Conservation (phyloP, 2,329 filamentous ascomycete genomes). For the Anthostomella pinea region DNA sequence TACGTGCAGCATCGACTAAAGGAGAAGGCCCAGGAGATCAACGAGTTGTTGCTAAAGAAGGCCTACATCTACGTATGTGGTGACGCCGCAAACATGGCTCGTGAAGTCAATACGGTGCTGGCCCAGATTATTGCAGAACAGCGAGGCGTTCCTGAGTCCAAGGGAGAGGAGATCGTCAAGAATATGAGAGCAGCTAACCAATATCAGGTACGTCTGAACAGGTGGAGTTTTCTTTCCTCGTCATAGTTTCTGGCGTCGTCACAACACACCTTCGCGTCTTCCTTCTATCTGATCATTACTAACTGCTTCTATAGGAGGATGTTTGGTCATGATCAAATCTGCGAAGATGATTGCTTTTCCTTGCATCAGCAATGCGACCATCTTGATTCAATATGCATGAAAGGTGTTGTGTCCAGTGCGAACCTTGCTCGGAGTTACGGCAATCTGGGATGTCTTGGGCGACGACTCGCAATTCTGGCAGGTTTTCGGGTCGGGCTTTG, state of each 20-base stretch:
- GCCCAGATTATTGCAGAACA: constrained; percentile 83
- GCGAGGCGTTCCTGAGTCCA: constrained; percentile 75
- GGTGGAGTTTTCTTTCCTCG: background rate
- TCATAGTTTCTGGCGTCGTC: background rate
- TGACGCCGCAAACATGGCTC: constrained; percentile 95
- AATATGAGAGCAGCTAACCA: constrained; percentile 91
- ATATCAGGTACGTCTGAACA: constrained; percentile 70
- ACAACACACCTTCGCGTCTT: background rate
- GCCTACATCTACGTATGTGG: constrained; percentile 98
- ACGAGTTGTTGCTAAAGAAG: constrained; percentile 79
- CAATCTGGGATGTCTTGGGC: constrained; percentile 13
- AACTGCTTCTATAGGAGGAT: constrained; percentile 55
- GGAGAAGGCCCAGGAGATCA: constrained; percentile 79
- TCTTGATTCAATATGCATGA: constrained; percentile 27
- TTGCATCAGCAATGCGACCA: constrained; percentile 20
- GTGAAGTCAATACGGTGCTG: constrained; percentile 86
- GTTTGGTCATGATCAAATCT: constrained; percentile 59
- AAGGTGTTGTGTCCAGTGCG: constrained; percentile 18
- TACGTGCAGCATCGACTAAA: constrained; percentile 94
- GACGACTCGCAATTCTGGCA: constrained; percentile 9
- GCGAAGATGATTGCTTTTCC: constrained; percentile 15
- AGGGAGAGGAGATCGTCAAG: constrained; percentile 96
- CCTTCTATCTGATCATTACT: constrained; percentile 23
- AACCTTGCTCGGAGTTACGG: constrained; percentile 22
- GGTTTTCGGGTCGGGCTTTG: constrained; percentile 15